phyloP scores from a whole-genome alignment of 2,329 filamentous ascomycete genomes.

The Davidsoniella australis region DNA sequence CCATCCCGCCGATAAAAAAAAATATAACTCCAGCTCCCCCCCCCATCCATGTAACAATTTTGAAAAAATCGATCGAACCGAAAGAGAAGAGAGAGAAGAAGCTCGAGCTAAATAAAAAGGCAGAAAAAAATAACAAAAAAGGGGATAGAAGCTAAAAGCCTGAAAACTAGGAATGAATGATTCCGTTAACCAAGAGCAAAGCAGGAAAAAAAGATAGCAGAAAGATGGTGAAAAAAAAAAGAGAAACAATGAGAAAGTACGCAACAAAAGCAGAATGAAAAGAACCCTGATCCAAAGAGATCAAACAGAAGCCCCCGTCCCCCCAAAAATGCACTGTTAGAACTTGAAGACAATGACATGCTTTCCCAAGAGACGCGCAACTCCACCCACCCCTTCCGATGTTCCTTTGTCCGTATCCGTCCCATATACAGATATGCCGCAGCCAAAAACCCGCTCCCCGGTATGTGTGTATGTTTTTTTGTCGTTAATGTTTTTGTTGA shows the following conservation, averaged over 20 bases:
- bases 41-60: conserved; percentile 7
- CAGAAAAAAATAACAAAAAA: conserved; percentile 5
- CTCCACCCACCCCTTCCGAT: conserved; percentile 6
- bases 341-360: conserved; percentile 10
- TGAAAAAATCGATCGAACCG: conserved; percentile 2
- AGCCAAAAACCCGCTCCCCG: conserved; percentile 1
- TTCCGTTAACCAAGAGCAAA: not conserved
- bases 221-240: conserved; percentile 14
- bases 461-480: not conserved
- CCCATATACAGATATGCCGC: conserved; percentile 9
- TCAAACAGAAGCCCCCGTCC: conserved; percentile 13
- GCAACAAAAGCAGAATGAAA: conserved; percentile 12
- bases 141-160: conserved; percentile 1
- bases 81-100: conserved; percentile 7
- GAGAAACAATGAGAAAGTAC: conserved; percentile 14
- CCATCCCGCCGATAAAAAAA: conserved; percentile 6
- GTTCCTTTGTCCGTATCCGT: conserved; percentile 8
- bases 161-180: conserved; percentile 10
- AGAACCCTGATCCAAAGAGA: not conserved
- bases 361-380: conserved; percentile 10
- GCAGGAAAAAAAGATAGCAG: conserved; percentile 15
- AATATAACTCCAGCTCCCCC: conserved; percentile 8
- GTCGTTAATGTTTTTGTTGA: conserved; percentile 3
- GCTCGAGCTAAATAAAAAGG: conserved; percentile 5
- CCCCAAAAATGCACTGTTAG: conserved; percentile 6